Percentiles rank a stretch among this genome's conserved stretches.
Evolutionary conservation across 805 yeast genomes (phyloP).

Genomic region (Metschnikowia cerradonensis): DNA sequence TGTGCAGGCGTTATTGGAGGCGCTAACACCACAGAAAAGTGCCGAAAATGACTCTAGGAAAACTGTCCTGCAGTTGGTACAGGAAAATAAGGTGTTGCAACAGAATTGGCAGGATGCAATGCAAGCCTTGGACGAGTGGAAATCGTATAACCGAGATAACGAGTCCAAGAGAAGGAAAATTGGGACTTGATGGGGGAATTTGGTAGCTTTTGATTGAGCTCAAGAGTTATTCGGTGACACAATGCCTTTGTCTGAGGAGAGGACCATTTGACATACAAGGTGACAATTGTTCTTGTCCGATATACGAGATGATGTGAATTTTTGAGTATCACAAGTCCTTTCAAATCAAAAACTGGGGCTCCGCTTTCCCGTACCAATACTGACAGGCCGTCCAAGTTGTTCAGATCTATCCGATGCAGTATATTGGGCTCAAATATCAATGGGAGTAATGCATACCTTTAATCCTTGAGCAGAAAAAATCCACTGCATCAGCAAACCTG

Average conservation of each 20-base stretch:
- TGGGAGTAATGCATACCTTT: slow-evolving; percentile 26
- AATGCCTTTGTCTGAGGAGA: too few relatives aligned
- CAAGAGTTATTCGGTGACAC: too few relatives aligned
- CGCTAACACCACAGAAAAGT: slow-evolving; percentile 4
- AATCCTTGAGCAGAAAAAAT: slow-evolving; percentile 28
- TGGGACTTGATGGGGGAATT: background rate
- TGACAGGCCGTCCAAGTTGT: slow-evolving; percentile 44
- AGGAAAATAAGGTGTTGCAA: slow-evolving; percentile 31
- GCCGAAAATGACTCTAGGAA: slow-evolving; percentile 12
- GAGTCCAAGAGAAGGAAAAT: background rate
- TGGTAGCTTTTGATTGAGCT: too few relatives aligned
- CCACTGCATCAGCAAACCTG: slow-evolving; percentile 18
- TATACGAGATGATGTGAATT: too few relatives aligned
- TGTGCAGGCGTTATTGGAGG: slow-evolving; percentile 16
- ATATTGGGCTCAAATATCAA: slow-evolving; percentile 19
- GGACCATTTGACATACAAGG: too few relatives aligned
- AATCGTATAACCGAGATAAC: slow-evolving; percentile 16
- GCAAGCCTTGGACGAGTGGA: slow-evolving; percentile 38
- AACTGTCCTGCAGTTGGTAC: slow-evolving; percentile 21
- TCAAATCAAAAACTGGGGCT: slow-evolving; percentile 38
- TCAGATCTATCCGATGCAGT: slow-evolving; percentile 44
- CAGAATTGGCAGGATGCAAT: slow-evolving; percentile 40
- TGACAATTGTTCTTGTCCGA: too few relatives aligned
- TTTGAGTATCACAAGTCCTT: slow-evolving; percentile 25
- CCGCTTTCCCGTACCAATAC: slow-evolving; percentile 58